Percentiles rank a stretch among this genome's conserved stretches.
Conservation (phyloP, 768 basidiomycete species). For the Mycena latifolia region DNA sequence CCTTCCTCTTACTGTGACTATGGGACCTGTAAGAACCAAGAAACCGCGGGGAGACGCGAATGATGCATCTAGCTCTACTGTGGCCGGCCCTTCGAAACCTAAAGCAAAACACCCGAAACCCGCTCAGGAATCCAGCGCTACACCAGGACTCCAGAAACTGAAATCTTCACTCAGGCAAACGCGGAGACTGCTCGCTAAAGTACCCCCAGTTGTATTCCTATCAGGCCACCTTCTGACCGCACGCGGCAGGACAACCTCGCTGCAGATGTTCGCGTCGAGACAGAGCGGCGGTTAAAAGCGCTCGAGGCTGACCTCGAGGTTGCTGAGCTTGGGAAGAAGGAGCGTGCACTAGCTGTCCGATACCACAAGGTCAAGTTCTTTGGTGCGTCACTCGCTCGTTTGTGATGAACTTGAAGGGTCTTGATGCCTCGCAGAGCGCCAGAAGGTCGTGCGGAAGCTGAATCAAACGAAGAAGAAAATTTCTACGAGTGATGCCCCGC, state of each 20-base stretch:
- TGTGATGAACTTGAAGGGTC: background rate
- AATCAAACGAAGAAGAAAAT: conserved; percentile 73
- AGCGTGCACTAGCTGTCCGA: conserved; percentile 76
- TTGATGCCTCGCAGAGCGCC: conserved; percentile 69
- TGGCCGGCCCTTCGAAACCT: conserved; percentile 40
- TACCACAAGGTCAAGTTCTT: conserved; percentile 98
- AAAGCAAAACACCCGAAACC: conserved; percentile 40
- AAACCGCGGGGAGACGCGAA: conserved; percentile 19
- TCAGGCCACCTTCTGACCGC: conserved; percentile 4
- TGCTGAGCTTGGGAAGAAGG: conserved; percentile 74
- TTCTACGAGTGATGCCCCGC: conserved; percentile 47
- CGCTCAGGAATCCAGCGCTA: conserved; percentile 44
- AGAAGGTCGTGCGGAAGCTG: conserved; percentile 87
- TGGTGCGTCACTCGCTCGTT: conserved; percentile 60
- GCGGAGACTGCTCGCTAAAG: conserved; percentile 84
- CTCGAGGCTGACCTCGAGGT: conserved; percentile 80
- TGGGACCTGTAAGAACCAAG: conserved; percentile 37
- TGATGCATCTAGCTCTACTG: conserved; percentile 20
- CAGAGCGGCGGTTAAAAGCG: conserved; percentile 81
- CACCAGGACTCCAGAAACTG: conserved; percentile 86
- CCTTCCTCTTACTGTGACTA: too few relatives aligned
- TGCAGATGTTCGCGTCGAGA: conserved; percentile 86
- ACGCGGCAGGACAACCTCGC: conserved; percentile 76
- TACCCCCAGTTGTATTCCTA: conserved; percentile 41
- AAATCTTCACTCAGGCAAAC: conserved; percentile 90